Percentiles rank a stretch among this genome's conserved stretches.
These are phyloP conservation scores for Boletus sensibilis DNA, from an alignment of 768 basidiomycete genomes.

Conservation along the genomic window DNA sequence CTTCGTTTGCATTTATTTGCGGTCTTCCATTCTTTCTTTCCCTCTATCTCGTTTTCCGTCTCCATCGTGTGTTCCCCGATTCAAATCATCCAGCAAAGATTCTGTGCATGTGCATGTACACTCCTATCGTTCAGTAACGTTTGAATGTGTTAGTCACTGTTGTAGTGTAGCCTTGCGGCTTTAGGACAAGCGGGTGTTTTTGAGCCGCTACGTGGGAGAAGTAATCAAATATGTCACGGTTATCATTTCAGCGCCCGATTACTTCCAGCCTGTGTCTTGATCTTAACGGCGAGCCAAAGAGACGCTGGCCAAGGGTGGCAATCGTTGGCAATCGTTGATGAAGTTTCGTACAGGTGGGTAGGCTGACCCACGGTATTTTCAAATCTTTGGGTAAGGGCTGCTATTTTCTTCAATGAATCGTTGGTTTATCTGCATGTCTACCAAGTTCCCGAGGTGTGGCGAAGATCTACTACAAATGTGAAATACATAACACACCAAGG, in stretches of 20 bases:
- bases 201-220: conserved; percentile 3
- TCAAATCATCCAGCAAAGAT: conserved; percentile 23
- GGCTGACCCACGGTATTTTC: background rate
- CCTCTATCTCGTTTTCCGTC: conserved; percentile 7
- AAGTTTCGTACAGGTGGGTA: conserved; percentile 11
- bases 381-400: background rate
- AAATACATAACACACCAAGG: background rate
- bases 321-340: conserved; percentile 1
- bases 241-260: background rate
- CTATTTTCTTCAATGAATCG: background rate
- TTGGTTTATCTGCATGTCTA: background rate
- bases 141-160: conserved; percentile 29
- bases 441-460: conserved; percentile 9
- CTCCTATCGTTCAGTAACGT: conserved; percentile 25
- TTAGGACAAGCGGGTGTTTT: conserved; percentile 11
- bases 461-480: background rate
- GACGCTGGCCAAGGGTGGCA: conserved; percentile 9
- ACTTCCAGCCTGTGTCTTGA: too few relatives aligned
- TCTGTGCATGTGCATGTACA: conserved; percentile 29
- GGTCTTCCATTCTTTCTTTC: conserved; percentile 7
- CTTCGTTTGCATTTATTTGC: conserved; percentile 21
- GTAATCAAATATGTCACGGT: background rate
- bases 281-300: background rate
- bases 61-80: conserved; percentile 10
- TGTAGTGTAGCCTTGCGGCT: conserved; percentile 24